A percentile compares a stretch with the other conserved stretches of the same genome.
Evolutionary conservation across 148 eudicot species (phyloP).

Genomic region (Rhododendron williamsianum): DNA sequence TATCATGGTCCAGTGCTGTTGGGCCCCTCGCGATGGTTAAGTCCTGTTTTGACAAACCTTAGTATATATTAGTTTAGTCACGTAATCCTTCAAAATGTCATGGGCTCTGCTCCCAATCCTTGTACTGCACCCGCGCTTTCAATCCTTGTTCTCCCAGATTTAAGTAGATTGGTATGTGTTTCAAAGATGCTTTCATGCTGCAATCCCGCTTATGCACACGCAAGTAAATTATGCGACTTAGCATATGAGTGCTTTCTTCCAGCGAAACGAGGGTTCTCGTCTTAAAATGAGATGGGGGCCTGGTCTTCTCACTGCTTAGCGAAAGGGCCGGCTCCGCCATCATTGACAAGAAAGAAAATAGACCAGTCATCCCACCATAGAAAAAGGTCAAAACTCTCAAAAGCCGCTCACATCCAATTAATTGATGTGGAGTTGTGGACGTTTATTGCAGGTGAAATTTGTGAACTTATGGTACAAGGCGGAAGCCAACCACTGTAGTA

Average conservation of each 20-base stretch:
- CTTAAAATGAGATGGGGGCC: no score
- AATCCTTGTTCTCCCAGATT: background rate
- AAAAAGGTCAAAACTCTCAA: no score
- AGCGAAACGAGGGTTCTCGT: no score
- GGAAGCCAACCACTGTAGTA: background rate
- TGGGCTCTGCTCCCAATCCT: no score
- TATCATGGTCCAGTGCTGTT: background rate
- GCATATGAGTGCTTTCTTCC: no score
- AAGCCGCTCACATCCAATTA: no score
- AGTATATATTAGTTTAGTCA: background rate
- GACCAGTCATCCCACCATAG: no score
- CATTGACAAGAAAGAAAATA: no score
- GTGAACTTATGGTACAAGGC: background rate
- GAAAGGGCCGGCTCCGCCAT: no score
- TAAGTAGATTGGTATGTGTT: background rate
- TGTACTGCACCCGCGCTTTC: background rate
- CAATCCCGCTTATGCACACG: background rate
- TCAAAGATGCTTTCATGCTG: background rate
- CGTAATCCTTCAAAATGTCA: background rate
- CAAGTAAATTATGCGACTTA: no score
- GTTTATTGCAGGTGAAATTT: background rate
- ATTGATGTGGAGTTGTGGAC: no score
- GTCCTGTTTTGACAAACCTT: background rate
- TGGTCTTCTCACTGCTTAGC: no score
- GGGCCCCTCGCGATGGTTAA: background rate